phyloP scores from a whole-genome alignment of 2,329 filamentous ascomycete species.

The Helotiales sp. region DNA sequence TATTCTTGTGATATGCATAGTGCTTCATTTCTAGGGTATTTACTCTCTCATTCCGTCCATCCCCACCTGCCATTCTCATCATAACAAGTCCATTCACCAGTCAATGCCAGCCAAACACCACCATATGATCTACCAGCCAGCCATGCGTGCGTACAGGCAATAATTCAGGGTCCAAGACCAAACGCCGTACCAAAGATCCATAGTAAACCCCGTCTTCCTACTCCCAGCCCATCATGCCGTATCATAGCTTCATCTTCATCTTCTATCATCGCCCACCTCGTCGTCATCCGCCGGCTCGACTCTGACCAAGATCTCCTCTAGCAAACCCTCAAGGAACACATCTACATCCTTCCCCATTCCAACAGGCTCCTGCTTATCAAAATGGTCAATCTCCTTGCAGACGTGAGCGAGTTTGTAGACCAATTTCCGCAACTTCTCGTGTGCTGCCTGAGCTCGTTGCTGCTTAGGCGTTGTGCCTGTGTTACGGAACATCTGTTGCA shows the following conservation, averaged over 20 bases:
- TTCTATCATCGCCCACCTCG: constrained; percentile 36
- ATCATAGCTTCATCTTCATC: constrained; percentile 31
- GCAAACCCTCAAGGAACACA: constrained; percentile 85
- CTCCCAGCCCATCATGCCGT: constrained; percentile 1
- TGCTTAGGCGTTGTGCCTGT: constrained; percentile 60
- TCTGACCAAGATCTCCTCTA: constrained; percentile 91
- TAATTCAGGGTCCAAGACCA: constrained; percentile 4
- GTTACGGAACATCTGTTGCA: constrained; percentile 48
- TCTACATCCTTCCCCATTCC: constrained; percentile 92
- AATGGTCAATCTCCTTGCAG: constrained; percentile 88
- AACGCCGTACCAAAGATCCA: constrained; percentile 8
- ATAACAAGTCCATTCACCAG: constrained; percentile 11
- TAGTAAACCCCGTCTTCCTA: background rate
- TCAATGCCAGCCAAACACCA: constrained; percentile 16
- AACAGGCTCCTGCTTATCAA: constrained; percentile 84
- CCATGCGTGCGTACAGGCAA: constrained; percentile 12
- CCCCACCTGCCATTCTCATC: background rate
- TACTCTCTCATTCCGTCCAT: constrained; percentile 17
- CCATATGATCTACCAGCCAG: constrained; percentile 8
- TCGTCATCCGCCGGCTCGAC: constrained; percentile 76
- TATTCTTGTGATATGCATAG: background rate
- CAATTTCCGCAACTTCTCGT: constrained; percentile 81
- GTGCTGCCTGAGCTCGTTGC: constrained; percentile 71
- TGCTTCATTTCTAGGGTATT: constrained; percentile 27
- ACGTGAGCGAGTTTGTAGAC: constrained; percentile 82